phyloP scores from a whole-genome alignment of 495 filamentous ascomycete genomes.

The Xylaria palmicola region DNA sequence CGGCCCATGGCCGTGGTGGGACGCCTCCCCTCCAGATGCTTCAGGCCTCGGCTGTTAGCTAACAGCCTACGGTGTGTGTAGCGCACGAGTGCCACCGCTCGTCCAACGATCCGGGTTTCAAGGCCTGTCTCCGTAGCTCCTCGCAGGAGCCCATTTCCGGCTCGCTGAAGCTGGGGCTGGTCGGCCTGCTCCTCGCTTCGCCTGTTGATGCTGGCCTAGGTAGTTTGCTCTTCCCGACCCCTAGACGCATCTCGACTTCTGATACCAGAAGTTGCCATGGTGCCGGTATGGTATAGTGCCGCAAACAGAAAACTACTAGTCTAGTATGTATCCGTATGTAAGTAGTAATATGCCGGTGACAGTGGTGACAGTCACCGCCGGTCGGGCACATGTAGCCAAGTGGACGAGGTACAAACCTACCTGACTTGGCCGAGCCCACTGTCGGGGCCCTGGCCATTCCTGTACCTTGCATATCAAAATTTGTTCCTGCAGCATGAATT shows the following conservation, averaged over 20 bases:
- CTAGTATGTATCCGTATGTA: too few species aligned
- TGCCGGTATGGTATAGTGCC: too few species aligned
- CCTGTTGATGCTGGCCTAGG: neutral
- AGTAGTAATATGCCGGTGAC: slow-evolving; percentile 17
- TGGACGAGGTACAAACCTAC: slow-evolving; percentile 1
- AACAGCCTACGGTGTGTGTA: slow-evolving; percentile 16
- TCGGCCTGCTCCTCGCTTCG: slow-evolving; percentile 8
- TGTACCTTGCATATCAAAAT: slow-evolving; percentile 36
- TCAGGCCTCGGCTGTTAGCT: slow-evolving; percentile 16
- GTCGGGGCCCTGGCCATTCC: slow-evolving; percentile 22
- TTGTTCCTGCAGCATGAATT: slow-evolving; percentile 34
- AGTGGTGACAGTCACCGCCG: slow-evolving; percentile 19
- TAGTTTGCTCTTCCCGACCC: neutral
- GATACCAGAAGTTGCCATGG: slow-evolving; percentile 12
- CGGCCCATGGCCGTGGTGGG: neutral
- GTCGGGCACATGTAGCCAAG: slow-evolving; percentile 20
- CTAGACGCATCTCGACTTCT: slow-evolving; percentile 4
- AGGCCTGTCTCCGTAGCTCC: slow-evolving; percentile 27
- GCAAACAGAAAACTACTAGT: too few species aligned
- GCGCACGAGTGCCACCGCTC: slow-evolving; percentile 19
- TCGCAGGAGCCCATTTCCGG: slow-evolving; percentile 32
- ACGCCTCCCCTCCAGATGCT: slow-evolving; percentile 8
- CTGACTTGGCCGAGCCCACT: slow-evolving; percentile 1
- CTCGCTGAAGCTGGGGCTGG: slow-evolving; percentile 23
- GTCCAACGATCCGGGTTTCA: slow-evolving; percentile 25